A percentile compares a stretch with the other conserved stretches of the same genome.
Conservation (phyloP, 2,329 filamentous ascomycete species). For the Pseudogymnoascus sp. region DNA sequence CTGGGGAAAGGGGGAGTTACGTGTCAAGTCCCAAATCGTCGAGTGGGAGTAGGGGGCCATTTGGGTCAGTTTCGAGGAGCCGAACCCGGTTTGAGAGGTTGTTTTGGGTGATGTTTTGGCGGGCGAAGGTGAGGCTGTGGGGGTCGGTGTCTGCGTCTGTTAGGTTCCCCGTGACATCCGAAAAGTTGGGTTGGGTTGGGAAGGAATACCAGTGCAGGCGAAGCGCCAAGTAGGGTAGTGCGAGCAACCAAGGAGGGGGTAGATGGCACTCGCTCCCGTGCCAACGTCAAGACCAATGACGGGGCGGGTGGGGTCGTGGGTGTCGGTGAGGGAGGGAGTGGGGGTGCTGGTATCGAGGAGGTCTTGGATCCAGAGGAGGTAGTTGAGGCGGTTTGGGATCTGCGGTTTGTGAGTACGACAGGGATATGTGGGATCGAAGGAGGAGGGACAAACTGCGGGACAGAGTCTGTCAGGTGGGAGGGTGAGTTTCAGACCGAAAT, state of each 20-base stretch:
- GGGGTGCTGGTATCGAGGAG: constrained; percentile 63
- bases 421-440: neutral
- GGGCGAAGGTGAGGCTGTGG: constrained; percentile 57
- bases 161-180: constrained; percentile 21
- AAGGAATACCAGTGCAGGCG: constrained; percentile 50
- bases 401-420: constrained; percentile 18
- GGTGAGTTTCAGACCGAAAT: constrained; percentile 65
- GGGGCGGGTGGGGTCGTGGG: constrained; percentile 44
- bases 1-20: constrained; percentile 17
- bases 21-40: constrained; percentile 39
- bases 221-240: constrained; percentile 65
- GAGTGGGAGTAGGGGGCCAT: constrained; percentile 50
- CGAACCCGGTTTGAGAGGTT: constrained; percentile 53
- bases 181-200: neutral
- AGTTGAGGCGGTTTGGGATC: constrained; percentile 68
- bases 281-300: constrained; percentile 75
- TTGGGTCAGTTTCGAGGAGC: constrained; percentile 45
- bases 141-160: constrained; percentile 59
- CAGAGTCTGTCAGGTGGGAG: constrained; percentile 75
- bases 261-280: constrained; percentile 85
- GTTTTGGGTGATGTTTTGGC: constrained; percentile 60
- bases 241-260: constrained; percentile 69
- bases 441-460: constrained; percentile 56
- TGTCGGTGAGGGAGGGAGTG: constrained; percentile 31
- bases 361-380: constrained; percentile 79